Evolutionary conservation across 202 grass and related monocot species (phyloP).

Genomic region (Miscanthus sacchariflorus): DNA sequence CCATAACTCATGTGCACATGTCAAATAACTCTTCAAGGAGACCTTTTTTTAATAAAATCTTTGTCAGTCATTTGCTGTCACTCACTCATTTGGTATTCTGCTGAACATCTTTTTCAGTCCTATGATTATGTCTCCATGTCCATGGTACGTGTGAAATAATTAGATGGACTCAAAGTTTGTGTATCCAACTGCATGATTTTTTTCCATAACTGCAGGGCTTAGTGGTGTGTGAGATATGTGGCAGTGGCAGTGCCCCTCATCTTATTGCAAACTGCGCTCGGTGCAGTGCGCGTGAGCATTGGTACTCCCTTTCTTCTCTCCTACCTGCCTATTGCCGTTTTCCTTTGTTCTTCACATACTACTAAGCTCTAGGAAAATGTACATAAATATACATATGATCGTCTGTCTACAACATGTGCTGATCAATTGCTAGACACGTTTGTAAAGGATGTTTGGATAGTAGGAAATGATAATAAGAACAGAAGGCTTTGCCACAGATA

Average conservation of each 20-base stretch:
- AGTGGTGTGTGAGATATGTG: conserved; percentile 34
- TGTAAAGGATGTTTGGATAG: conserved; percentile 25
- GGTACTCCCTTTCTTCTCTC: conserved; percentile 24
- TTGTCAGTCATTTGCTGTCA: neutral
- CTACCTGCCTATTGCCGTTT: neutral
- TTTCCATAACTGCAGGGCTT: neutral
- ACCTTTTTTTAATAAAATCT: neutral
- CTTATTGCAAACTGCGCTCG: conserved; percentile 30
- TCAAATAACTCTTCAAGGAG: neutral
- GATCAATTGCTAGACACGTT: neutral
- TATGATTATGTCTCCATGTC: neutral
- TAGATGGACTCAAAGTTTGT: neutral
- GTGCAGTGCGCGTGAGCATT: conserved; percentile 38
- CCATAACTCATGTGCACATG: neutral
- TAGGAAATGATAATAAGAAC: conserved; percentile 2
- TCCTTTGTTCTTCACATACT: neutral
- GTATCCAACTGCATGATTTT: neutral
- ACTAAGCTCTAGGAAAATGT: neutral
- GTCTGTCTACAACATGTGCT: neutral
- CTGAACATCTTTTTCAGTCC: neutral
- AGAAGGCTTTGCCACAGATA: neutral
- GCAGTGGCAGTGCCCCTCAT: neutral
- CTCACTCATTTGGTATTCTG: neutral
- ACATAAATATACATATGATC: neutral
- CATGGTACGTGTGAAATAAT: neutral